Evolutionary conservation across 805 yeast genomes (phyloP), one percentile per base, ranked within the genome.

Genomic region (Pichia deserticola): DNA sequence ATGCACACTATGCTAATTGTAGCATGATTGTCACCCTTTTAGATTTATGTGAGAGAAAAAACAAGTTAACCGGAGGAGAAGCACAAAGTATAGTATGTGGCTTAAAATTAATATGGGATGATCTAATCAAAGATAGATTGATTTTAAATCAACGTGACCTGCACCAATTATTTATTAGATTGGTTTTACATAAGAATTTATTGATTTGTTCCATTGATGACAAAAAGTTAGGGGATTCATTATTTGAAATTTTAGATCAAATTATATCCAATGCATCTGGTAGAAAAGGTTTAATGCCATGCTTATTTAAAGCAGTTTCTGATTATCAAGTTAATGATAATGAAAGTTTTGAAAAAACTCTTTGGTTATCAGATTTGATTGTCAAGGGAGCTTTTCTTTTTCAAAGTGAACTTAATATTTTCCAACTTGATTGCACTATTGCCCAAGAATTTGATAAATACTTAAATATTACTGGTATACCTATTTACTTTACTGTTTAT

Each of bases 221-320:
- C 52, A 62, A 56, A 12, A 54, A 49, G 1, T 54, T 71, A 20
- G 60, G 66, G 10, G 60, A 56, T 7, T 51, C 52, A 0, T 59
- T 79, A 1, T 57, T 53, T 27, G 54, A 49, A 20, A 70, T 79
- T 47, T 71, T 78, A 2, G 43, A 55, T 12, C 72, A 77, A 1
- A 70, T 83, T 3, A 67, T 82, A 32, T 55, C 59, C 1, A 73
- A 76, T 42, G 67, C 87, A 0, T 72, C 61, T 48, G 82, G 86
- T 0, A 76, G 96, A 63, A 78, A 95, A 55, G 74, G 85, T 3
- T 66, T 89, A 7, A 64, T 88, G 28, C 90, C 96, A 0, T 57
- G 73, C 1, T 60, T 89, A 10, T 71, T 85, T 9, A 63, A 62
- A 30, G 60, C 69, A 6, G 55, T 89, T 4, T 68, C 73, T 6